Evolutionary conservation across 768 basidiomycete genomes (phyloP), one percentile per base, ranked within the genome.

Genomic region (Mycena galericulata): DNA sequence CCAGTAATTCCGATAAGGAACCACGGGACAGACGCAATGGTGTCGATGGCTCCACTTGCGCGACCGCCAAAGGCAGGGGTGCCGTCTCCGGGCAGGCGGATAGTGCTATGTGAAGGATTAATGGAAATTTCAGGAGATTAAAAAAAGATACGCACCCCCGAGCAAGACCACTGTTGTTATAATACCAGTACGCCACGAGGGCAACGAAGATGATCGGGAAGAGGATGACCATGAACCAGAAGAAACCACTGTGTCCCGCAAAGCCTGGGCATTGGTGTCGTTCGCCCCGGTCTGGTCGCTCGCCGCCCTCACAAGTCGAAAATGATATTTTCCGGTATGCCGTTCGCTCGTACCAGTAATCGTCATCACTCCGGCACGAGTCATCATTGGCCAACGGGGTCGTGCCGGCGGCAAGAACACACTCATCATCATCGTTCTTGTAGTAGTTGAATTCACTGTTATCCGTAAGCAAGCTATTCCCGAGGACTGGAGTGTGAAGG

Each of bases 341-440:
- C 0, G 97, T 99, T 29, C 96, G 90, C 58, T 95, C 96, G 76
- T 96, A 98, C 98, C 98, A 99, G 77, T 85, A 94, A 4, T 92
- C 89, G 49, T 90, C 90, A 22, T 83, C 87, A 59, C 79, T 79
- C 24, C 80, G 82, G 74, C 94, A 96, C 6, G 87, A 84, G 30
- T 86, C 86, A 41, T 96, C 94, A 29, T 83, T 71, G 0, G 86
- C 77, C 14, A 92, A 84, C 0, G 96, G 86, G 4, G 79, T 77
- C 0, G 91, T 91, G 14, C 92, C 95, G 10, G 87, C 80, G 2
- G 91, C 89, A 17, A 95, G 87, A 0, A 95, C 92, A 75, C 98
- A 99, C 40, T 91, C 83, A 60, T 89, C 93, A 9, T 83, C 81
- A 0, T 76, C 79, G 67, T 97, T 85, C 63, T 90, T 91, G 67